A percentile compares a stretch with the other conserved stretches of the same genome.
phyloP scores from a whole-genome alignment of 768 basidiomycete species.

The Pholiota conissans region DNA sequence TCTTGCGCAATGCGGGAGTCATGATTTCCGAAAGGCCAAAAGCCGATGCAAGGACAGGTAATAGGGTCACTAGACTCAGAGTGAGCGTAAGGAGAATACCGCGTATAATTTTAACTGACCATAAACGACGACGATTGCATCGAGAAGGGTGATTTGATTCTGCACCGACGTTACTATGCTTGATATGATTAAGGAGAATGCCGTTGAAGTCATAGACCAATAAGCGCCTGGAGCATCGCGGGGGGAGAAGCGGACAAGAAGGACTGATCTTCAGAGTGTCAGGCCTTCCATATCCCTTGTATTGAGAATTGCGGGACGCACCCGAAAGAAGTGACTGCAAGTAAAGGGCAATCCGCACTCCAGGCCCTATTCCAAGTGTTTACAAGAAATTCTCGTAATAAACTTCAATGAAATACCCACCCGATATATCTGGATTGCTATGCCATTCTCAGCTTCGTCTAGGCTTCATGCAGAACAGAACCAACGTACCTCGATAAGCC shows the following conservation, averaged over 20 bases:
- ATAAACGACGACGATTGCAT: conserved; percentile 27
- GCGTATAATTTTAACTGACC: conserved; percentile 5
- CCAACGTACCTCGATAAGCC: conserved; percentile 12
- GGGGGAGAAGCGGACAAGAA: conserved; percentile 26
- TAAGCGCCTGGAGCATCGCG: conserved; percentile 26
- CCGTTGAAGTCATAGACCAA: conserved; percentile 28
- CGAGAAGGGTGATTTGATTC: conserved; percentile 20
- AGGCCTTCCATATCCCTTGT: too few species aligned
- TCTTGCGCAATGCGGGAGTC: conserved; percentile 12
- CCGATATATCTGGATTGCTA: conserved; percentile 27
- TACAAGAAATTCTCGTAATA: too few species aligned
- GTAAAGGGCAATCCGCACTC: conserved; percentile 24
- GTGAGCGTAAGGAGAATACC: not conserved
- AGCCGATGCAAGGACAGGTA: conserved; percentile 25
- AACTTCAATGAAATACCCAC: conserved; percentile 1
- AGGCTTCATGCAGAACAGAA: not conserved
- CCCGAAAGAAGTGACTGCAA: conserved; percentile 25
- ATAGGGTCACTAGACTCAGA: conserved; percentile 17
- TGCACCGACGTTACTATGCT: conserved; percentile 21
- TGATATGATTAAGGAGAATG: conserved; percentile 25
- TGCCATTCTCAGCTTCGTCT: not conserved
- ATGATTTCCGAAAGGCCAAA: conserved; percentile 24
- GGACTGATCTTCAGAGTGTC: too few species aligned
- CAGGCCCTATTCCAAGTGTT: conserved; percentile 17
- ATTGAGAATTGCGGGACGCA: too few species aligned